phyloP scores from a whole-genome alignment of 2,329 filamentous ascomycete genomes.

The Colletotrichum lindemuthianum region DNA sequence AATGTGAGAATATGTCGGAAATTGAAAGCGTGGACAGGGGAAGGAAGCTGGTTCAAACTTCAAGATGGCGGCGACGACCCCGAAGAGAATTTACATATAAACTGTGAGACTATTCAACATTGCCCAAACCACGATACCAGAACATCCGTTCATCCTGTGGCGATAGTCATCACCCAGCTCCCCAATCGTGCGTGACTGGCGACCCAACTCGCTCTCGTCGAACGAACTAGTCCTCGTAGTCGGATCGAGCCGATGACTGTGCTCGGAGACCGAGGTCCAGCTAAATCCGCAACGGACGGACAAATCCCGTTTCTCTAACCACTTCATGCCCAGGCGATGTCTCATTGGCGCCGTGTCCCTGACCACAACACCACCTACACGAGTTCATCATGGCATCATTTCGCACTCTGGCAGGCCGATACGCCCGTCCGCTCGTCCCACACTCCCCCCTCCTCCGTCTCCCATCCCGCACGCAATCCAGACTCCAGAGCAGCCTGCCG shows the following conservation, averaged over 20 bases:
- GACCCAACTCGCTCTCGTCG: background rate
- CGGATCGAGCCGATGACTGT: slow-evolving; percentile 7
- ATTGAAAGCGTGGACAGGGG: slow-evolving; percentile 1
- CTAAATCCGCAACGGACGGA: slow-evolving; percentile 4
- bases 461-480: background rate
- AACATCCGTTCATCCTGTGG: accelerated
- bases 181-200: too few relatives aligned
- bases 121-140: background rate
- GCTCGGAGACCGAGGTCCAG: slow-evolving; percentile 4
- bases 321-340: slow-evolving; percentile 1
- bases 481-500: slow-evolving; percentile 45
- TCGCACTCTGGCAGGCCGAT: background rate
- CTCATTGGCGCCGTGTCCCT: background rate
- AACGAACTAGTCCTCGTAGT: background rate
- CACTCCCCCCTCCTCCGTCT: background rate
- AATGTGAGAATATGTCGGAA: background rate
- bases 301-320: background rate
- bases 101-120: background rate
- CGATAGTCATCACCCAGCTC: too few relatives aligned
- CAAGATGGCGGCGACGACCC: background rate
- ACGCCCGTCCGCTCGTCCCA: background rate
- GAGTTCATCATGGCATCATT: slow-evolving; percentile 10
- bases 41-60: background rate
- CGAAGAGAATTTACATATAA: background rate
- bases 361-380: background rate